Base-by-base conservation (phyloP, 495 filamentous ascomycete species). In the Aspergillus steynii region DNA sequence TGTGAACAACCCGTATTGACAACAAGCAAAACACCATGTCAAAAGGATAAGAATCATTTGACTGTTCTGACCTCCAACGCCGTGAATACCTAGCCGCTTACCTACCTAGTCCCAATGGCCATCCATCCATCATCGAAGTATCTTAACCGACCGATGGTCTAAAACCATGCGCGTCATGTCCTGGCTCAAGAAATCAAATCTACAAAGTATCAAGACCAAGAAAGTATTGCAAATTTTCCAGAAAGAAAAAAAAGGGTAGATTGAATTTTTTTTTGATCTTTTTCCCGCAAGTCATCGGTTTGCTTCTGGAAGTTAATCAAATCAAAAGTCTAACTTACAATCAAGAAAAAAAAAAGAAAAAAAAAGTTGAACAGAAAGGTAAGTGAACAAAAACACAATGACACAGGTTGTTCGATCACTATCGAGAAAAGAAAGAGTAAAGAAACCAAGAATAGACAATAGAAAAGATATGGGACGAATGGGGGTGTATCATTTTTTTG, bases 321-420 rank as follows among this genome's bases (percentile, higher is more conserved):
- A 42, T 42, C 37, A 47, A 57, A 60, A 47, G 42, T 59, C 48
- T 59, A 63, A 62, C 63, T 61, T 70, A 67, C 69, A 73, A 69
- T 59, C 59, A 66, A 70, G 46, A 59, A 62, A 70, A 50, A 58
- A 62, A 62, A 58, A 61, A 46, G 63, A 66, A 59, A 67, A 64
- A 61, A 66, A 61, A 32, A 60, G 60, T 62, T 29, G 27, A 26
- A 57, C 9, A 62, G 55, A 52, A 53, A 56, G 26, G 10, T 26
- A 54, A 34, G 32, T 34, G 47, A 62, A 58, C 14, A 56, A 45
- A 12, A 58, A 15, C 20, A 55, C 56, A 61, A 59, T 56, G 56
- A 31, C 64, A 69, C 55, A 65, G 63, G 66, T 71, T 67, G 69
- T 68, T 65, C 58, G 9, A 42, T 42, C 37, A 42, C 37, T 42